Evolutionary conservation across 1,284 basidiomycete genomes (phyloP).

Genomic region (Thecaphora frezii): DNA sequence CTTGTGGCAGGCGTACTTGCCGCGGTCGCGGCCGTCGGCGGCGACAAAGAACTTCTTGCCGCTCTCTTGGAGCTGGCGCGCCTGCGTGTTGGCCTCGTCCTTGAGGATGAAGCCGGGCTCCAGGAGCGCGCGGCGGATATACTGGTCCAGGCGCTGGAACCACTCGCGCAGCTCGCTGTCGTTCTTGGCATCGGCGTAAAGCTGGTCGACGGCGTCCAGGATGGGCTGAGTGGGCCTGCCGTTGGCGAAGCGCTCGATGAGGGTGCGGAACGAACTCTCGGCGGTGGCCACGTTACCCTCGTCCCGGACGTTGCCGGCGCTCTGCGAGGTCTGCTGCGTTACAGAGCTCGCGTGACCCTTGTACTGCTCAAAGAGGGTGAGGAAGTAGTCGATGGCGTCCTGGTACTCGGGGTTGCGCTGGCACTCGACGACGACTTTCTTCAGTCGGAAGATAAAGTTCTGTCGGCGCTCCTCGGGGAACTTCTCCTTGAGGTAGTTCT

Average conservation of each 20-base stretch:
- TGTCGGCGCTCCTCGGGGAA: conserved; percentile 85
- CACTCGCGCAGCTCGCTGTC: conserved; percentile 76
- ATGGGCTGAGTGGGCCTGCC: conserved; percentile 67
- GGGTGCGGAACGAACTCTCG: conserved; percentile 58
- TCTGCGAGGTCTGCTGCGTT: conserved; percentile 63
- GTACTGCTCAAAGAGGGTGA: conserved; percentile 66
- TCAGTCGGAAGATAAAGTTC: conserved; percentile 75
- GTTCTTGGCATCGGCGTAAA: conserved; percentile 74
- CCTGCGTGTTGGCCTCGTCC: conserved; percentile 66
- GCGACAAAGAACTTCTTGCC: conserved; percentile 54
- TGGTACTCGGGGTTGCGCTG: conserved; percentile 91
- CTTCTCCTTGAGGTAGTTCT: conserved; percentile 72
- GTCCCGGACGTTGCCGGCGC: conserved; percentile 64
- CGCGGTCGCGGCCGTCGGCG: conserved; percentile 61
- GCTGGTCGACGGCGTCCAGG: conserved; percentile 71
- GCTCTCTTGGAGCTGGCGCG: conserved; percentile 59
- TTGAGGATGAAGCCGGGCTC: conserved; percentile 87
- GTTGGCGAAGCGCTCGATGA: conserved; percentile 90
- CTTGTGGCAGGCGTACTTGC: conserved; percentile 81
- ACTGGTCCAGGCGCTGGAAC: conserved; percentile 70
- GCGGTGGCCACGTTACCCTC: conserved; percentile 62
- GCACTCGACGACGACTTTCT: conserved; percentile 88
- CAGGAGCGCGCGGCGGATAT: conserved; percentile 68
- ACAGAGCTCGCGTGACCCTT: conserved; percentile 67
- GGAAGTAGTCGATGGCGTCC: conserved; percentile 62